Percentiles rank a stretch among this genome's conserved stretches.
phyloP scores from a whole-genome alignment of 1,284 basidiomycete species.

The Vanrija sp. region DNA sequence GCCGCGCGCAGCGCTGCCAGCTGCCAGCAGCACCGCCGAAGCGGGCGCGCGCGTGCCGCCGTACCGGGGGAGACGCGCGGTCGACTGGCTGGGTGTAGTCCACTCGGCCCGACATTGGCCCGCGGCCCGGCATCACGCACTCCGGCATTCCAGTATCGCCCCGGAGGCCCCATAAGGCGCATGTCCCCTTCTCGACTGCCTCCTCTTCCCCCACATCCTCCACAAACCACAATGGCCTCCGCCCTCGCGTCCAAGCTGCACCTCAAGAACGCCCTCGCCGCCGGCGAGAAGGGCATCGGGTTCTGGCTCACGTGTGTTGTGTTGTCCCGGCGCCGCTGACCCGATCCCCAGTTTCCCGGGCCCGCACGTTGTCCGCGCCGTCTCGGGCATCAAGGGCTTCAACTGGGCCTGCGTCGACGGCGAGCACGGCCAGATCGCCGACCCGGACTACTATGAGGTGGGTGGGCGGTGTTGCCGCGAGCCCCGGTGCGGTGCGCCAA shows the following conservation, averaged over 20 bases:
- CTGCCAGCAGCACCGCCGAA: no score
- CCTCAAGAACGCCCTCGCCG: constrained; percentile 54
- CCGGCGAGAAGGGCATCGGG: constrained; percentile 61
- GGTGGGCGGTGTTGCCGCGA: background rate
- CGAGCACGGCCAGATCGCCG: constrained; percentile 27
- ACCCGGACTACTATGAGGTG: constrained; percentile 24
- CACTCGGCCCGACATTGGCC: background rate
- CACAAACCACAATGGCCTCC: no score
- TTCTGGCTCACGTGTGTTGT: constrained; percentile 59
- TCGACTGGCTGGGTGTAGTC: no score
- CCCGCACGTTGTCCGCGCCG: constrained; percentile 26
- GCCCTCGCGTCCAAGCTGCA: no score
- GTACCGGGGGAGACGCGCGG: background rate
- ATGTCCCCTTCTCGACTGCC: no score
- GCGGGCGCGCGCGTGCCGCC: background rate
- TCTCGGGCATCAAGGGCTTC: constrained; percentile 29
- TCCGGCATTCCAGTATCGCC: no score
- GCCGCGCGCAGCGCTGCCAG: background rate
- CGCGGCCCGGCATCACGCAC: background rate
- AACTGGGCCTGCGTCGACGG: constrained; percentile 32
- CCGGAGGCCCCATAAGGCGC: no score
- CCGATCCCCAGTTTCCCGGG: constrained; percentile 23
- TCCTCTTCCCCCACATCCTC: no score
- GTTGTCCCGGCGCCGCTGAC: constrained; percentile 6
- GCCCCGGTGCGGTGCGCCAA: no score